Base-by-base conservation (phyloP, 2,329 filamentous ascomycete genomes). In the Drechslerella stenobrocha region DNA sequence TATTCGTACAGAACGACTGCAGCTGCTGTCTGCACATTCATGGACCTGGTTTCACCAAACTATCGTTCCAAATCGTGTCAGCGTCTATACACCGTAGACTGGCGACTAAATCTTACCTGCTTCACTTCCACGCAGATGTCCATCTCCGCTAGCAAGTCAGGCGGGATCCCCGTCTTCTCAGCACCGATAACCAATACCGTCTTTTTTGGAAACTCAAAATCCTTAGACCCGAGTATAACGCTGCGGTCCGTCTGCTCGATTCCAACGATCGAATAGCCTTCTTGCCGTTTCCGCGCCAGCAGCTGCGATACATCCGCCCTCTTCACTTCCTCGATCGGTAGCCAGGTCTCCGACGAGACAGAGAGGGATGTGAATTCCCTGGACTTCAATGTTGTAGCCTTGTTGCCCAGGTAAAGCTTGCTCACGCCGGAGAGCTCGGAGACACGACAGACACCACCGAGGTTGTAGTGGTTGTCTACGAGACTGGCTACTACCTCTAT, bases 11-110 rank as follows among this genome's bases (percentile, higher is more conserved):
- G 71, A 44, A 81, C 80, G 57, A 81, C 78, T 0, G 77, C 79
- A 11, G 79, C 79, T 9, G 80, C 81, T 22, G 80, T 82, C 74
- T 82, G 81, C 66, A 82, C 81, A 73, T 82, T 82, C 74, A 82
- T 74, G 72, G 80, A 81, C 70, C 81, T 76, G 28, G 80, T 82
- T 4, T 81, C 76, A 0, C 81, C 81, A 48, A 67, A 67, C 63
- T 67, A 46, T 55, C 24, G 8, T 20, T 20, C 8, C 44, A 23
- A 20, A 40, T 9, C 11, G 8, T 4, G 23, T 59, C 42, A 67
- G 53, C 42, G 20, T 22, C 9, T 24, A 45, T 2, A 22, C 18
- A 45, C 15, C 6, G 40, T 3, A 45, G 4, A 22, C 11, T 20
- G 22, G 18, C 18, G 4, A 3, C 2, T n/a, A 15, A 15, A 47